Evolutionary conservation across 169 alveolate species (phyloP).

Genomic region (Plasmodium vinckei): DNA sequence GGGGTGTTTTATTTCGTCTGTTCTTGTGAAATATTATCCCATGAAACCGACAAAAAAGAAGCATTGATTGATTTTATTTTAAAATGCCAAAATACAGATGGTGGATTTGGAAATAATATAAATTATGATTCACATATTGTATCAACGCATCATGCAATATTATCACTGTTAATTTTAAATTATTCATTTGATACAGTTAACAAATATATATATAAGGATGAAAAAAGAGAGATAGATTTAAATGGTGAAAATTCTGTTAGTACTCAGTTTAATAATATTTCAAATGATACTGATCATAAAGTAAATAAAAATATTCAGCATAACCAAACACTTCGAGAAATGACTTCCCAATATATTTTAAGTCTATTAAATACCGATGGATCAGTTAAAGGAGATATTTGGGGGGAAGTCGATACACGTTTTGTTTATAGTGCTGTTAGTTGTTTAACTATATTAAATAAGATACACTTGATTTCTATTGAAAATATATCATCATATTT

Average conservation of each 20-base stretch:
- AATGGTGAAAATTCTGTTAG: neutral
- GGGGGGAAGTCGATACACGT: conserved; percentile 96
- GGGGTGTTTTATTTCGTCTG: conserved; percentile 84
- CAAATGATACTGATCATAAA: neutral
- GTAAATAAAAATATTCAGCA: neutral
- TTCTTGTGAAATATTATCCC: conserved; percentile 78
- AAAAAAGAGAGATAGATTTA: neutral
- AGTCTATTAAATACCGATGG: conserved; percentile 93
- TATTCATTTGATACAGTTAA: conserved; percentile 29
- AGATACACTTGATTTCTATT: conserved; percentile 85
- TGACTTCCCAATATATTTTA: conserved; percentile 14
- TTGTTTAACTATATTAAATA: conserved; percentile 89
- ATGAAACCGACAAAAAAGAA: conserved; percentile 77
- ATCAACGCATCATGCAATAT: conserved; percentile 81
- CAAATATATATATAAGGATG: neutral
- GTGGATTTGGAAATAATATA: conserved; percentile 84
- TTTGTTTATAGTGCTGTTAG: conserved; percentile 94
- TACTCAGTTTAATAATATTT: neutral
- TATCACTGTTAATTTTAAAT: conserved; percentile 46
- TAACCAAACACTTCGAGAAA: conserved; percentile 16
- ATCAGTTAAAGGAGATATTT: conserved; percentile 93
- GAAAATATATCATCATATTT: conserved; percentile 90
- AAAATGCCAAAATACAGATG: conserved; percentile 79
- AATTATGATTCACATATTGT: conserved; percentile 82
- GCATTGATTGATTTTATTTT: conserved; percentile 67